Conservation (phyloP, 148 eudicot species). For the Vaccinium macrocarpon region DNA sequence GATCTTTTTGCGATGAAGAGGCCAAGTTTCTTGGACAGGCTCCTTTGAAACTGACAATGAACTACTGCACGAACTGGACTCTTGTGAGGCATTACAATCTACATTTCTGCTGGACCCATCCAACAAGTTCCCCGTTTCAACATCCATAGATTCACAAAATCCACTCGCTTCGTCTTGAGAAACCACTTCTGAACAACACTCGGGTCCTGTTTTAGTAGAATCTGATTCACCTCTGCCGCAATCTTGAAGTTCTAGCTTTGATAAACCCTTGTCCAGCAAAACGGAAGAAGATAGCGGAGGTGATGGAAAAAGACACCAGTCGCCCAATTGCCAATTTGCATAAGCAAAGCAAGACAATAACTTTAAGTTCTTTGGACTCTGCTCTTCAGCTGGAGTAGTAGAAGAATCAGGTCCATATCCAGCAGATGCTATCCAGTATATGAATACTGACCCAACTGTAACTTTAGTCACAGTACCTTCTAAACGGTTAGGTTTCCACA, state of each 20-base stretch:
- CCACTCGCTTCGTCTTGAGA: constrained; percentile 43
- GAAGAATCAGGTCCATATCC: constrained; percentile 91
- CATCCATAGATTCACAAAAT: constrained; percentile 39
- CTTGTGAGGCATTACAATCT: constrained; percentile 30
- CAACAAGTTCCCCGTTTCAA: constrained; percentile 33
- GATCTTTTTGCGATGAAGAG: constrained; percentile 83
- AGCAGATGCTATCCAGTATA: constrained; percentile 97
- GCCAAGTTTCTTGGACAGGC: constrained; percentile 59
- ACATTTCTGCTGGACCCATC: constrained; percentile 34
- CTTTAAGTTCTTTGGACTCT: constrained; percentile 76
- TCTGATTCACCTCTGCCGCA: constrained; percentile 30
- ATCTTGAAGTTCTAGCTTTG: constrained; percentile 40
- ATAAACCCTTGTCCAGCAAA: constrained; percentile 46
- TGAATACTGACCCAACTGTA: constrained; percentile 70
- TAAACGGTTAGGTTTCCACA: constrained; percentile 70
- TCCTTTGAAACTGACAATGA: constrained; percentile 63
- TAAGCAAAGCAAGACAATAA: constrained; percentile 78
- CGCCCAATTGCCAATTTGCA: constrained; percentile 96
- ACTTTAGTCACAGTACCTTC: constrained; percentile 92
- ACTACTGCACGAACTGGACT: constrained; percentile 50
- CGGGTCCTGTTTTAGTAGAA: constrained; percentile 25
- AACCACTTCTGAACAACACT: constrained; percentile 42
- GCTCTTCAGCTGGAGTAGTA: constrained; percentile 86
- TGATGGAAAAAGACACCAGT: constrained; percentile 86
- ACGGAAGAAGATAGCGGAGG: constrained; percentile 28